Base-by-base conservation (phyloP, 2,329 filamentous ascomycete genomes). In the Fusarium hainanense region DNA sequence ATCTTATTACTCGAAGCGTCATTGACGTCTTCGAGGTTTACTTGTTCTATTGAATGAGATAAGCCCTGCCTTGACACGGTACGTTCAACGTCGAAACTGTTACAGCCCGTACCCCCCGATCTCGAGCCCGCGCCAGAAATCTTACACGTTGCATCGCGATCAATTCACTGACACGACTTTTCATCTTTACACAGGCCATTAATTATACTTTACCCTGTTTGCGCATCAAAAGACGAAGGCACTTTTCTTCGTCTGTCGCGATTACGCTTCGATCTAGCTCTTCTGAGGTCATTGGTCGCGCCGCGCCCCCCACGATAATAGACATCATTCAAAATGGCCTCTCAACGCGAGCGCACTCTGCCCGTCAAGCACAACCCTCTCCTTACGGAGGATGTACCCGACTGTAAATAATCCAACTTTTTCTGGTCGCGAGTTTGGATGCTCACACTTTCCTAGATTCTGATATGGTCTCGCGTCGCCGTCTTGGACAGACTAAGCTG, bases 401-500 rank as follows among this genome's bases (percentile, higher is more conserved):
- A 83, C 54, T 87, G 91, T 93, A 90, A 73, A 49, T 57, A 57
- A 41, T 47, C 49, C 48, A 42, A 8, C 54, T 40, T 25, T 27
- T 60, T 30, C 54, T 40, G 51, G n/a, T 52, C 54, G 57, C 61
- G 54, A 59, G 55, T 63, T 50, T 61, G 46, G 58, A 57, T 32
- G 68, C 77, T 79, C 44, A 79, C 75, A 51, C 21, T 60, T 61
- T 56, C 56, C 44, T 75, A 94, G 92, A 92, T 80, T 79, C 85
- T 66, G 91, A 93, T 66, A 89, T 98, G 58, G 89, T 98, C 69
- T 85, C 90, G 79, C 91, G 94, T 77, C 92, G 96, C 77, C 92
- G 95, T 73, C 87, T 99, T 47, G 96, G 95, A 48, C 94, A 97
- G 82, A 99, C 96, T 25, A 92, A 97, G 81, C 87, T 99, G 69